Evolutionary conservation across 768 basidiomycete genomes (phyloP).

Genomic region (Agaricus sinodeliciosus): DNA sequence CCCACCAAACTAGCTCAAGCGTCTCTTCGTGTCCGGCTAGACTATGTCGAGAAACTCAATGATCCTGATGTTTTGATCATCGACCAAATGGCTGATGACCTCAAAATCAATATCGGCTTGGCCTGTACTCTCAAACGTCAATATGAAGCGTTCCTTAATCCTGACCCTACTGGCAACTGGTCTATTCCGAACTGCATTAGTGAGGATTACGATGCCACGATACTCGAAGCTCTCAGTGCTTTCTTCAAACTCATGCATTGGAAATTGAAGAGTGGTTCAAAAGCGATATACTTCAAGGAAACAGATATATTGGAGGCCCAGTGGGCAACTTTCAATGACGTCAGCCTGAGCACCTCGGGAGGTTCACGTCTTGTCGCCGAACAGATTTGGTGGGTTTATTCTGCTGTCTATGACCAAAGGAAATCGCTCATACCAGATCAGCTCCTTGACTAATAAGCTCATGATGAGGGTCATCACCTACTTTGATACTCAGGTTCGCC

Average conservation of each 20-base stretch:
- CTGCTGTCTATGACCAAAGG: not conserved
- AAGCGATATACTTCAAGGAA: slow-evolving; percentile 94
- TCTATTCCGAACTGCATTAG: slow-evolving; percentile 82
- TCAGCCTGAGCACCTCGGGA: slow-evolving; percentile 79
- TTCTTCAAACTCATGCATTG: slow-evolving; percentile 94
- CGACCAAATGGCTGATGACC: slow-evolving; percentile 90
- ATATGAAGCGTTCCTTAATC: slow-evolving; percentile 85
- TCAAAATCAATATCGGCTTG: slow-evolving; percentile 84
- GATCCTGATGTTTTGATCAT: slow-evolving; percentile 88
- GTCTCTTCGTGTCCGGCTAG: slow-evolving; percentile 80
- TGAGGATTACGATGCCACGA: slow-evolving; percentile 84
- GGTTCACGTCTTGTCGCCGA: slow-evolving; percentile 92
- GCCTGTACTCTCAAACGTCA: slow-evolving; percentile 95
- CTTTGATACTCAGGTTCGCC: slow-evolving; percentile 89
- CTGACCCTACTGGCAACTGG: slow-evolving; percentile 87
- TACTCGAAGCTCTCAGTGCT: slow-evolving; percentile 78
- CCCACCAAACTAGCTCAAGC: slow-evolving; percentile 93
- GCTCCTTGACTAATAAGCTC: slow-evolving; percentile 87
- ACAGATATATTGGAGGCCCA: slow-evolving; percentile 97
- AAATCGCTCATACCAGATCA: slow-evolving; percentile 23
- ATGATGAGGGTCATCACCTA: slow-evolving; percentile 91
- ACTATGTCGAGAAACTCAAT: slow-evolving; percentile 81
- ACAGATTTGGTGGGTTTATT: slow-evolving; percentile 74
- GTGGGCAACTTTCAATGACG: slow-evolving; percentile 92
- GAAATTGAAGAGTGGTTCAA: slow-evolving; percentile 90